A percentile compares a stretch with the other conserved stretches of the same genome.
phyloP scores from a whole-genome alignment of 495 filamentous ascomycete species.

The Talaromyces liani region DNA sequence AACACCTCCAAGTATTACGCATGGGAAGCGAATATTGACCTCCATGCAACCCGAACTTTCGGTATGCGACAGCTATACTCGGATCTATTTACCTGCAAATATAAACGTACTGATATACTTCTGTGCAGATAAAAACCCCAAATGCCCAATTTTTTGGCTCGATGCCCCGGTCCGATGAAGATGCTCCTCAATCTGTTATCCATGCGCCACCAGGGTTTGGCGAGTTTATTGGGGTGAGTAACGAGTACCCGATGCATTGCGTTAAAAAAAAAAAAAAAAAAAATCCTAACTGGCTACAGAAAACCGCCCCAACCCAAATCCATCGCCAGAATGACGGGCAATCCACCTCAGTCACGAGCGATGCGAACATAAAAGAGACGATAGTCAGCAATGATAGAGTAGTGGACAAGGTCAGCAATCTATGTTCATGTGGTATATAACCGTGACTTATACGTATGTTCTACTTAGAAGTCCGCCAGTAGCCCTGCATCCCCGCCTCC shows the following conservation, averaged over 20 bases:
- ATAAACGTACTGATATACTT: not conserved
- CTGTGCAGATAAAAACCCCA: slow-evolving; percentile 51
- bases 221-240: slow-evolving; percentile 54
- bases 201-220: slow-evolving; percentile 76
- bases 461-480: slow-evolving; percentile 17
- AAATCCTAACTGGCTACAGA: not conserved
- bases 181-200: slow-evolving; percentile 71
- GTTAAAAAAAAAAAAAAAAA: not conserved
- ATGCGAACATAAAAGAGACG: slow-evolving; percentile 2
- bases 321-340: slow-evolving; percentile 1
- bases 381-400: not conserved
- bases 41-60: slow-evolving; percentile 21
- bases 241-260: not conserved
- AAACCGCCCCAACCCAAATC: not conserved
- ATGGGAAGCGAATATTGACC: not conserved
- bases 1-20: not conserved
- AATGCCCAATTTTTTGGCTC: slow-evolving; percentile 43
- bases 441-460: not conserved
- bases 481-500: slow-evolving; percentile 54
- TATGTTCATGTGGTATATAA: not conserved
- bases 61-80: slow-evolving; percentile 22
- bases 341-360: not conserved
- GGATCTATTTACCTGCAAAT: not conserved
- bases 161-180: slow-evolving; percentile 55
- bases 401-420: not conserved